Percentiles rank a stretch among this genome's conserved stretches.
Conservation (phyloP, 805 yeast species). For the Hanseniaspora pseudoguilliermondii region DNA sequence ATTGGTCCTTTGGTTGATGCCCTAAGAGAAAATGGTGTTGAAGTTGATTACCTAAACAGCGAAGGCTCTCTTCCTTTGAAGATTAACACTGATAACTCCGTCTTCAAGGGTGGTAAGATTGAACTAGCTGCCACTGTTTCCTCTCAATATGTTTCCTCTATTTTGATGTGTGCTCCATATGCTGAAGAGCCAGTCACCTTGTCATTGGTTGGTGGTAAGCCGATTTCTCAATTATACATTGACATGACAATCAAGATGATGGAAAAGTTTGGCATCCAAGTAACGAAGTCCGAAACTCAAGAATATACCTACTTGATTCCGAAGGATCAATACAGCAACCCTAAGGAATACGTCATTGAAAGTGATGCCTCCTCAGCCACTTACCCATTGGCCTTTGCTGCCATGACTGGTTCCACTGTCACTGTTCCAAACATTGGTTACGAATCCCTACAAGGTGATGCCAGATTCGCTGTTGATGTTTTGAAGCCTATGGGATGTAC, state of each 20-base stretch:
- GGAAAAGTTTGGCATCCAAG: constrained; percentile 76
- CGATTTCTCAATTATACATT: constrained; percentile 87
- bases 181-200: constrained; percentile 80
- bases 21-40: constrained; percentile 63
- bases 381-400: constrained; percentile 94
- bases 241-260: constrained; percentile 96
- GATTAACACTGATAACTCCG: constrained; percentile 51
- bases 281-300: constrained; percentile 54
- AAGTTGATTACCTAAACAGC: constrained; percentile 54
- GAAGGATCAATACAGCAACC: constrained; percentile 65
- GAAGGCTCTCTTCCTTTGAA: constrained; percentile 79
- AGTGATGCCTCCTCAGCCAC: constrained; percentile 98
- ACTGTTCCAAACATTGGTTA: constrained; percentile 91
- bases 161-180: constrained; percentile 95
- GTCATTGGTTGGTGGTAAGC: constrained; percentile 87
- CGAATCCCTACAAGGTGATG: constrained; percentile 90
- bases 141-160: constrained; percentile 92
- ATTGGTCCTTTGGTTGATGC: constrained; percentile 94
- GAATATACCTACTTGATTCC: constrained; percentile 85
- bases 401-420: constrained; percentile 83
- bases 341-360: constrained; percentile 76
- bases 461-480: constrained; percentile 88
- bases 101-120: constrained; percentile 74
- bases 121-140: constrained; percentile 93
- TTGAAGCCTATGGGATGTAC: constrained; percentile 88